Conservation (phyloP, 2,329 filamentous ascomycete species). For the Beauveria varroae region DNA sequence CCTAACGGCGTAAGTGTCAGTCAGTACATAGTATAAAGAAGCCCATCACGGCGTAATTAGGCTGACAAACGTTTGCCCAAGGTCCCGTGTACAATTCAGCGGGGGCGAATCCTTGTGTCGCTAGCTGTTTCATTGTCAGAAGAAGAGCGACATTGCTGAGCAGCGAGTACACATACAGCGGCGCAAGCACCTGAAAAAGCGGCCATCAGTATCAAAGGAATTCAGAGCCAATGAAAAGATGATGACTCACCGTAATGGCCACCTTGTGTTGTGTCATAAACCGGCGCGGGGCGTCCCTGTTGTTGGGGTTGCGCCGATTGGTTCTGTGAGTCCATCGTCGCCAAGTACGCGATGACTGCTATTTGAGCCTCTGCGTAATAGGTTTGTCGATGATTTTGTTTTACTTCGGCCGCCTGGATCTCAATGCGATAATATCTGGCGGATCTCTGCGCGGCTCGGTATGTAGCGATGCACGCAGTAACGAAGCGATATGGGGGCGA, state of each 20-base stretch:
- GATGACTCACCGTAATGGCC: slow-evolving; percentile 66
- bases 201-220: slow-evolving; percentile 15
- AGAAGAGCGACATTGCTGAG: slow-evolving; percentile 12
- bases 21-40: background rate
- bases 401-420: background rate
- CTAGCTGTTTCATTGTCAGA: slow-evolving; percentile 53
- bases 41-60: background rate
- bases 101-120: slow-evolving; percentile 81
- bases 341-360: background rate
- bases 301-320: slow-evolving; percentile 49
- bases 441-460: background rate
- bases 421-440: background rate
- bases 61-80: slow-evolving; percentile 76
- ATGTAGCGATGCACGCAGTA: slow-evolving; percentile 1
- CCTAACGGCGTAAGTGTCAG: slow-evolving; percentile 40
- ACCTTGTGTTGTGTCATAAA: slow-evolving; percentile 67
- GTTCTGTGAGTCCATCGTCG: slow-evolving; percentile 32
- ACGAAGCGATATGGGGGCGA: background rate
- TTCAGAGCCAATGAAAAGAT: slow-evolving; percentile 6
- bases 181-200: slow-evolving; percentile 38
- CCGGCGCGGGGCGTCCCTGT: slow-evolving; percentile 51
- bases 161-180: slow-evolving; percentile 26
- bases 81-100: slow-evolving; percentile 88
- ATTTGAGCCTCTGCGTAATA: background rate
- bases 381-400: background rate